Percentiles rank a stretch among this genome's conserved stretches.
Conservation (phyloP, 1,284 basidiomycete species). For the Coniophora puteana region DNA sequence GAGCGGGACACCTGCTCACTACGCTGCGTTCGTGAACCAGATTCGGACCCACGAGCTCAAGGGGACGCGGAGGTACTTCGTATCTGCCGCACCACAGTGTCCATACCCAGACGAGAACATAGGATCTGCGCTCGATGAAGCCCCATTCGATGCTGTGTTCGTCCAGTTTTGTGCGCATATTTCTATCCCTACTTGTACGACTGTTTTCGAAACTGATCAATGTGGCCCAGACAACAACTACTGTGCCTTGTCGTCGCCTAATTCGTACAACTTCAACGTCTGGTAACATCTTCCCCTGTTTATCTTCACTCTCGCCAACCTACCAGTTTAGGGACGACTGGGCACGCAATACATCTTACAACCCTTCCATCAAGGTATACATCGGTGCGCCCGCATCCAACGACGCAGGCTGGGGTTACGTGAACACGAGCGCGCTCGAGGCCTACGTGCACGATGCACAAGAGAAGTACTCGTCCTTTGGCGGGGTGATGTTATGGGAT, state of each 20-base stretch:
- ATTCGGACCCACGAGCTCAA: constrained; percentile 30
- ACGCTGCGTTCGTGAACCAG: constrained; percentile 45
- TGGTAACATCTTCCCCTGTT: background rate
- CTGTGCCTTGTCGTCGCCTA: constrained; percentile 37
- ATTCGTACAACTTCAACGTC: constrained; percentile 35
- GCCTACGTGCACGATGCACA: constrained; percentile 49
- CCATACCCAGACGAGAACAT: constrained; percentile 54
- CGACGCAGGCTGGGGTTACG: constrained; percentile 52
- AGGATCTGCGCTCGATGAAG: constrained; percentile 46
- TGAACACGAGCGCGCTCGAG: constrained; percentile 39
- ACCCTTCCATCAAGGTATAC: constrained; percentile 64
- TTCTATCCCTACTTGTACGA: background rate
- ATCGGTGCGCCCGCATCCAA: constrained; percentile 56
- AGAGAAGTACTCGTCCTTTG: constrained; percentile 60
- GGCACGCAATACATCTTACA: no score
- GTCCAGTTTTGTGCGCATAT: constrained; percentile 47
- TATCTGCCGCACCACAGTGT: constrained; percentile 46
- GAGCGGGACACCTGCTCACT: constrained; percentile 44
- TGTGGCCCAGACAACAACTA: constrained; percentile 48
- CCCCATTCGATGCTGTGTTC: constrained; percentile 52
- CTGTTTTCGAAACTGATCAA: background rate
- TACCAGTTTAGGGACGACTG: no score
- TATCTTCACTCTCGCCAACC: constrained; percentile 7
- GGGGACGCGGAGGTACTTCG: background rate
- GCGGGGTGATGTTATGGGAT: constrained; percentile 69